Conservation (phyloP, 2,329 filamentous ascomycete species). For the Pestalotiopsis sp. region DNA sequence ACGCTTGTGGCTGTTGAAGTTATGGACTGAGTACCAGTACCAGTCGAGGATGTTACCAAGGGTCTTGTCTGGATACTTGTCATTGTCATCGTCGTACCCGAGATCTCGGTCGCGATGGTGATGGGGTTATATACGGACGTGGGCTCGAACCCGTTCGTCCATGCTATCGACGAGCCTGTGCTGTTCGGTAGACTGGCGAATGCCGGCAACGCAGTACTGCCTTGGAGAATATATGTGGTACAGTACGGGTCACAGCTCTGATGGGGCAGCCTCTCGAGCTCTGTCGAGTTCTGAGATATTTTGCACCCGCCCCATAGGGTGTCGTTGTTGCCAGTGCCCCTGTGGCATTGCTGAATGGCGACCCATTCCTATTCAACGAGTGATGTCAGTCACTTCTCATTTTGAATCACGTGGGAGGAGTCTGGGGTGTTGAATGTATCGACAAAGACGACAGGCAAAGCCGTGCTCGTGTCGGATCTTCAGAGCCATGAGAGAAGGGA, state of each 20-base stretch:
- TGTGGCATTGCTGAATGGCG: constrained; percentile 13
- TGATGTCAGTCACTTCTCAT: too few relatives aligned
- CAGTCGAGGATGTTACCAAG: background rate
- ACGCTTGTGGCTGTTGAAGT: background rate
- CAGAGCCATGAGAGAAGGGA: too few relatives aligned
- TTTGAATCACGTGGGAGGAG: too few relatives aligned
- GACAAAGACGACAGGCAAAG: too few relatives aligned
- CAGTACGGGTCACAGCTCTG: constrained; percentile 16
- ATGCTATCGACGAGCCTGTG: constrained; percentile 9
- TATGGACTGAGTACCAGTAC: background rate
- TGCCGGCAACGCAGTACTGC: background rate
- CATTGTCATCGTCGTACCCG: background rate
- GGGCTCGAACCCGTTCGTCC: constrained; percentile 13
- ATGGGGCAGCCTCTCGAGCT: constrained; percentile 11
- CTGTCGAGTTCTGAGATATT: constrained; percentile 2
- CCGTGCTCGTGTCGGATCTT: too few relatives aligned
- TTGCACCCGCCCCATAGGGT: constrained; percentile 15
- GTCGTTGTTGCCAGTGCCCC: background rate
- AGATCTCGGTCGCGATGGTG: background rate
- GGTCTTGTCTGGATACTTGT: background rate
- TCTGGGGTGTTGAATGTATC: too few relatives aligned
- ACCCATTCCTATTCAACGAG: constrained; percentile 15
- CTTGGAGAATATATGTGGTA: background rate
- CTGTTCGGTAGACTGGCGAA: constrained; percentile 14
- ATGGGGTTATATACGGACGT: background rate